Conservation (phyloP, 495 filamentous ascomycete genomes). For the Annulohypoxylon maeteangense region DNA sequence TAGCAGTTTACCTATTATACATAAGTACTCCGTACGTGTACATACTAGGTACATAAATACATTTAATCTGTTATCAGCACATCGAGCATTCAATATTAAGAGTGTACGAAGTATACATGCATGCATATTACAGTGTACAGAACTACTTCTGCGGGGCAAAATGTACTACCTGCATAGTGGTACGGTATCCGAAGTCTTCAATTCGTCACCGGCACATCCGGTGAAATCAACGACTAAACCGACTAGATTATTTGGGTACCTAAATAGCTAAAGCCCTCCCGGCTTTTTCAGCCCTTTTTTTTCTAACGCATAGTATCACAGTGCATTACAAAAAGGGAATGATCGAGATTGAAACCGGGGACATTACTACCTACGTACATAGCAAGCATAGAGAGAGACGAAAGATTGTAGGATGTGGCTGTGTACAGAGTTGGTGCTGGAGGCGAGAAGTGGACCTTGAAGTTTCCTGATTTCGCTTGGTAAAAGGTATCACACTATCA, state of each 20-base stretch:
- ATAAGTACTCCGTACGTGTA: not conserved
- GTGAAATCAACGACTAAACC: not conserved
- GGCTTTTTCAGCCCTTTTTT: not conserved
- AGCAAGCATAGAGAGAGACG: not conserved
- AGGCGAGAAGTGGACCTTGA: slow-evolving; percentile 26
- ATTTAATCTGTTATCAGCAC: too few species aligned
- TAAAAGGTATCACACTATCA: slow-evolving; percentile 25
- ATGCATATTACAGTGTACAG: not conserved
- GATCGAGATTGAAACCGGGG: slow-evolving; percentile 35
- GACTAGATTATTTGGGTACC: not conserved
- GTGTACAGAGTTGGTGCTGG: slow-evolving; percentile 26
- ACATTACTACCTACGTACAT: not conserved
- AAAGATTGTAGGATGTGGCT: slow-evolving; percentile 34
- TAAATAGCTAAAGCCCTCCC: not conserved
- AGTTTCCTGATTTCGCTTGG: slow-evolving; percentile 17
- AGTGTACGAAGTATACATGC: not conserved
- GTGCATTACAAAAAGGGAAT: slow-evolving; percentile 25
- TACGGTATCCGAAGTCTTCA: not conserved
- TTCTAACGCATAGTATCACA: too few species aligned
- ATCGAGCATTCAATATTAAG: not conserved
- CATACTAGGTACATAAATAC: not conserved
- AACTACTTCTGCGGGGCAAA: not conserved
- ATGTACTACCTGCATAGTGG: not conserved
- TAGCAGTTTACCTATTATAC: not conserved
- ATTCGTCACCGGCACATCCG: slow-evolving; percentile 21